Evolutionary conservation across 2,329 filamentous ascomycete species (phyloP).

Genomic region (Colletotrichum magnum): DNA sequence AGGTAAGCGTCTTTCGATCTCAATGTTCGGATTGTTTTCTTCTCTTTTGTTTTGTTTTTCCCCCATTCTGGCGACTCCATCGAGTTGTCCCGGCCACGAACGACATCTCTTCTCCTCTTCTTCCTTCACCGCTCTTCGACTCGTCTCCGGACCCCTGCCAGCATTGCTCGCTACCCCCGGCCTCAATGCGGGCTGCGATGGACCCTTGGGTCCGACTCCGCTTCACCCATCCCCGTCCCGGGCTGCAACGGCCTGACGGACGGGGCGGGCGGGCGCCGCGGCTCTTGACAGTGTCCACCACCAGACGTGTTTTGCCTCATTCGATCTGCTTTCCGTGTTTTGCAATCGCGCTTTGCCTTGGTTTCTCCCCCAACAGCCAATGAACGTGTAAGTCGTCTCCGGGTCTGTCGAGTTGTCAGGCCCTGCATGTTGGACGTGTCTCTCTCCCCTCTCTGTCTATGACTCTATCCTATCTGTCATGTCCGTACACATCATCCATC

Average conservation of each 20-base stretch:
- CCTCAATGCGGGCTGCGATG: constrained; percentile 8
- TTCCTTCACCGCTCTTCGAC: constrained; percentile 37
- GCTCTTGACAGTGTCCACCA: constrained; percentile 24
- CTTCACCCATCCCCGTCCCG: constrained; percentile 7
- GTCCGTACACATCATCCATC: too few relatives aligned
- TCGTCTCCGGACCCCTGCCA: constrained; percentile 11
- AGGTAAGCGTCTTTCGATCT: constrained; percentile 20
- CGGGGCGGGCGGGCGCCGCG: constrained; percentile 18
- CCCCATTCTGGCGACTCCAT: not conserved
- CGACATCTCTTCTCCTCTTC: not conserved
- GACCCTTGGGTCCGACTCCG: constrained; percentile 34
- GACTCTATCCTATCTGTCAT: too few relatives aligned
- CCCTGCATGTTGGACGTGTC: constrained; percentile 38
- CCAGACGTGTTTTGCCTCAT: constrained; percentile 1
- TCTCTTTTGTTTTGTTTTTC: constrained; percentile 22
- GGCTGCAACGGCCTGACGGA: constrained; percentile 12
- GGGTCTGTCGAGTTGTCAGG: constrained; percentile 24
- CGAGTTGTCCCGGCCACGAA: constrained; percentile 29
- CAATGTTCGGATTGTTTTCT: constrained; percentile 1
- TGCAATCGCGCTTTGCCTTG: not conserved
- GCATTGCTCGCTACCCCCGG: constrained; percentile 32
- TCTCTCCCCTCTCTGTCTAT: constrained; percentile 6
- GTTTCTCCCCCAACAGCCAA: constrained; percentile 12
- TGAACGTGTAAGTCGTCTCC: not conserved
- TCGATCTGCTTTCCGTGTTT: not conserved